A percentile compares a stretch with the other conserved stretches of the same genome.
These are phyloP conservation scores for Plasmodium gaboni DNA, from an alignment of 169 alveolate species.

Conservation along the genomic window DNA sequence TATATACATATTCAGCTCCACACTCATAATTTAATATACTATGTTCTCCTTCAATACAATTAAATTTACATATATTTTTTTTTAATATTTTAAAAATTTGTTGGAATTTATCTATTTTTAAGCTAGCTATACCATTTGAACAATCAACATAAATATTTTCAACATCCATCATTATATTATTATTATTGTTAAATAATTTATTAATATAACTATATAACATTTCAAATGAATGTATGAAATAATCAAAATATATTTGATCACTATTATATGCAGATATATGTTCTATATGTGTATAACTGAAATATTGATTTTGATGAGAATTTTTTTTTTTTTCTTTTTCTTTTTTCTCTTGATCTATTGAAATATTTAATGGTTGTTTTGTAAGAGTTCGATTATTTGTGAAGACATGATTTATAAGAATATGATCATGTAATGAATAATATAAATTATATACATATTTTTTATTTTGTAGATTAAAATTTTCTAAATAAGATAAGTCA, in stretches of 20 bases:
- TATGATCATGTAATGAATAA: background rate
- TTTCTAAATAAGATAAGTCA: constrained; percentile 21
- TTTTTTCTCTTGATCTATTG: too few relatives aligned
- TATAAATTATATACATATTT: background rate
- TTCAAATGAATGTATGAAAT: constrained; percentile 37
- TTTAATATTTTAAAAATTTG: constrained; percentile 35
- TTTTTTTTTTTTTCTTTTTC: background rate
- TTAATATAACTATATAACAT: constrained; percentile 19
- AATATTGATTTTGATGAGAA: background rate
- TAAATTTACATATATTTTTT: constrained; percentile 59
- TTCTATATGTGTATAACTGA: too few relatives aligned
- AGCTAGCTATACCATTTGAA: constrained; percentile 70
- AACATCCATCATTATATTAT: background rate
- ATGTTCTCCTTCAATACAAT: constrained; percentile 27
- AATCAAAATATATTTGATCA: constrained; percentile 43
- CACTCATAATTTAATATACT: constrained; percentile 37
- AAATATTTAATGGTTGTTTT: too few relatives aligned
- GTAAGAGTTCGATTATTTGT: background rate
- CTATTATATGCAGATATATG: constrained; percentile 41
- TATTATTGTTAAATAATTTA: constrained; percentile 4
- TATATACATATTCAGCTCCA: constrained; percentile 83
- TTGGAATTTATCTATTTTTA: constrained; percentile 47
- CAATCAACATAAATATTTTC: constrained; percentile 68
- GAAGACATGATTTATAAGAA: background rate
- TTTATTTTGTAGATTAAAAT: background rate